These are phyloP conservation scores for Halenospora varia DNA, from an alignment of 495 filamentous ascomycete genomes.

Conservation along the genomic window DNA sequence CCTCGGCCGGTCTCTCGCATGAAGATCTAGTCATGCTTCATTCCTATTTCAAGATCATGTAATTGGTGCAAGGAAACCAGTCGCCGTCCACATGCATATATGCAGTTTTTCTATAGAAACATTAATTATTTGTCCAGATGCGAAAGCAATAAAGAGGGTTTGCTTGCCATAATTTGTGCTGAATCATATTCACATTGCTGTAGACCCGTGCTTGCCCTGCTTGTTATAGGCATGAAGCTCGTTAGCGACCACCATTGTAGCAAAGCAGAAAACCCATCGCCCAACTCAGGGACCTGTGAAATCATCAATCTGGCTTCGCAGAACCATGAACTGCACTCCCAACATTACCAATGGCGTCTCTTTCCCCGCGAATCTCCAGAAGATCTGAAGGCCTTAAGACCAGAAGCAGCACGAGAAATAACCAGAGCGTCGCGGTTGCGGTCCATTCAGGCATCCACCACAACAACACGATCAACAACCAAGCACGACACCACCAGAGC, in stretches of 20 bases:
- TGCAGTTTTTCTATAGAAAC: background rate
- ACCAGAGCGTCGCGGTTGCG: no score
- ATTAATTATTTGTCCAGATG: background rate
- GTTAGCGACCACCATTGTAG: background rate
- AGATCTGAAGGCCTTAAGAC: slow-evolving; percentile 32
- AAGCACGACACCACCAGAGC: slow-evolving; percentile 25
- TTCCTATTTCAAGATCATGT: background rate
- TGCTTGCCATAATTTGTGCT: background rate
- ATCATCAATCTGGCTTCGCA: slow-evolving; percentile 14
- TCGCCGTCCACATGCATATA: background rate
- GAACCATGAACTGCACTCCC: slow-evolving; percentile 30
- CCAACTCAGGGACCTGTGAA: background rate
- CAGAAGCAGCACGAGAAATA: slow-evolving; percentile 21
- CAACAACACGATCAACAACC: slow-evolving; percentile 26
- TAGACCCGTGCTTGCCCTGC: background rate
- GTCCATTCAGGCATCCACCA: slow-evolving; percentile 17
- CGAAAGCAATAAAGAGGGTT: background rate
- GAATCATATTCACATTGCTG: background rate
- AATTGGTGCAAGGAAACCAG: background rate
- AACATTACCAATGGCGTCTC: slow-evolving; percentile 23
- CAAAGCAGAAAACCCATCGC: background rate
- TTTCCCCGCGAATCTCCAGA: slow-evolving; percentile 33
- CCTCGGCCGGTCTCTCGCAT: background rate
- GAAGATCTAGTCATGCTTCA: background rate
- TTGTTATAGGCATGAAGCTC: background rate